phyloP scores from a whole-genome alignment of 108 stramenopile species.

The Licmophora abbreviata region DNA sequence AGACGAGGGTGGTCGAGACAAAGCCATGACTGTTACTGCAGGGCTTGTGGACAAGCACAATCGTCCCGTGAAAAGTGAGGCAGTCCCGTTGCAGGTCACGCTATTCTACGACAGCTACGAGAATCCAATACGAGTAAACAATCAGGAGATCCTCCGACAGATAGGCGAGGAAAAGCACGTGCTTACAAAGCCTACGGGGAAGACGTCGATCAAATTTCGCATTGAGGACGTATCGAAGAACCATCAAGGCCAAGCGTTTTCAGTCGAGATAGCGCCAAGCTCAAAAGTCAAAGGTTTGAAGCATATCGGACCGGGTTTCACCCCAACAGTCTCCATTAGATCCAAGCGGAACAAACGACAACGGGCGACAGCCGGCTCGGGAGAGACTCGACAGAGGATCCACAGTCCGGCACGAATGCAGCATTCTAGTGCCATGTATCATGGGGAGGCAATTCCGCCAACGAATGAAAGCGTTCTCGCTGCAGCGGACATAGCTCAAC shows the following conservation, averaged over 20 bases:
- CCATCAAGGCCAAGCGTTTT: slow-evolving; percentile 78
- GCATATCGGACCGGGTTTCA: slow-evolving; percentile 64
- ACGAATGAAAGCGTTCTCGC: neutral
- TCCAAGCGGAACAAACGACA: slow-evolving; percentile 72
- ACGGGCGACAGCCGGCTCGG: slow-evolving; percentile 4
- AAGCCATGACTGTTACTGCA: slow-evolving; percentile 64
- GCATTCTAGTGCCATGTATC: neutral
- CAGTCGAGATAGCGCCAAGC: slow-evolving; percentile 49
- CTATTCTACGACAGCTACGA: slow-evolving; percentile 28
- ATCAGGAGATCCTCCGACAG: slow-evolving; percentile 69
- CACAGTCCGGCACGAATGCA: neutral
- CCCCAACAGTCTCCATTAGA: slow-evolving; percentile 64
- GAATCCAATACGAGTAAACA: slow-evolving; percentile 36
- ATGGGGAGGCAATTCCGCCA: neutral
- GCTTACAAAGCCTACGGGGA: slow-evolving; percentile 27
- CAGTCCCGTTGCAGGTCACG: slow-evolving; percentile 21
- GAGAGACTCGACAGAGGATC: neutral
- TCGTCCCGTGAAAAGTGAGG: slow-evolving; percentile 15
- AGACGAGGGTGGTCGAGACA: slow-evolving; percentile 88
- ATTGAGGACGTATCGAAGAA: slow-evolving; percentile 89
- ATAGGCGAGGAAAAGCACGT: slow-evolving; percentile 20
- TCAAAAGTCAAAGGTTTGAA: slow-evolving; percentile 25
- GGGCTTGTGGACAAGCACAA: slow-evolving; percentile 42
- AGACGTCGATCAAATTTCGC: slow-evolving; percentile 43
- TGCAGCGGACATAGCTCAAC: slow-evolving; percentile 9